Base-by-base conservation (phyloP, 352 stramenopile species). In the Labyrinthula sp. region DNA sequence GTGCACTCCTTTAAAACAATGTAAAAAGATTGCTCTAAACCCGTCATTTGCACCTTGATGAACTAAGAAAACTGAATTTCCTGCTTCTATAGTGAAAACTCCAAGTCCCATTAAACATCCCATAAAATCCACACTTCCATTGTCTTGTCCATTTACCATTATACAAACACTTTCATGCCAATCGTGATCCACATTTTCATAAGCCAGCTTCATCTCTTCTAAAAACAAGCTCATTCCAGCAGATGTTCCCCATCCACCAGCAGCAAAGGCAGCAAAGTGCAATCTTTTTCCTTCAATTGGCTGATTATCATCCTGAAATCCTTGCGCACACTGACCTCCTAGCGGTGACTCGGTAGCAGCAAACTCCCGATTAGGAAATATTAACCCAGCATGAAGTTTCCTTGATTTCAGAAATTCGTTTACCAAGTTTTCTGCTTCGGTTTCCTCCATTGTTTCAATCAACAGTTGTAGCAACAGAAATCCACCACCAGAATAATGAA, bases 1-100 rank as follows among this genome's bases (percentile, higher is more conserved):
- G 30, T 62, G 46, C 7, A 58, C 57, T 7, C 58, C 58, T 10
- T 60, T 48, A 34, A 64, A 64, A 40, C 57, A 65, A 33, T 63
- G 35, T n/a, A 65, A n/a, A 45, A 56, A 64, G 6, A 64, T 23
- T 26, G 50, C 56, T 15, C 58, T 48, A 40, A 59, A 64, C 14
- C 58, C 58, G 38, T 64, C 58, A 45, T 64, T 64, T 2, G 58
- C 58, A 21, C 50, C 58, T 26, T 64, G 58, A 33, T 64, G 58
- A 26, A 64, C 40, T 24, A 48, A 48, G 34, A 64, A 48, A n/a
- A 37, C 27, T 31, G 64, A 62, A 15, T 35, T 39, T 0, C 58
- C 41, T 6, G 57, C 57, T 23, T 58, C 35, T 8, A 20, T 49
- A n/a, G 64, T 30, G 30, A 64, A 64, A 26, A 64, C 54, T 14